phyloP scores from a whole-genome alignment of 2,329 filamentous ascomycete species.

The Hymenoscyphus linearis region DNA sequence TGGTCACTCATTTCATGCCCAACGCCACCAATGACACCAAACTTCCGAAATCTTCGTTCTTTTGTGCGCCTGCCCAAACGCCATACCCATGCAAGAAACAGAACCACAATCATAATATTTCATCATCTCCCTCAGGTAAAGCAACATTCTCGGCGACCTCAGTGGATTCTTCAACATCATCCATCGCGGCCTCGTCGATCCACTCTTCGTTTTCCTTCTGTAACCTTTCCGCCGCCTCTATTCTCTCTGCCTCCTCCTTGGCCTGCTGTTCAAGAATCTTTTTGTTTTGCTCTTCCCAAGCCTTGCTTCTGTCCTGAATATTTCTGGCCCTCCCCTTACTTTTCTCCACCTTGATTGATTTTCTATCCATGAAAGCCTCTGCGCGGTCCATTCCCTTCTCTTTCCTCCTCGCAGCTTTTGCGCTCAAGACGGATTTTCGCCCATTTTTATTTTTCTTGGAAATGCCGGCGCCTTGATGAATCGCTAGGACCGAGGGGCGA shows the following conservation, averaged over 20 bases:
- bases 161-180: conserved; percentile 13
- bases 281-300: conserved; percentile 56
- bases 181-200: conserved; percentile 14
- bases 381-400: conserved; percentile 55
- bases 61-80: background rate
- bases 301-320: conserved; percentile 46
- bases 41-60: background rate
- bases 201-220: conserved; percentile 22
- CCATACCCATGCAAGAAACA: background rate
- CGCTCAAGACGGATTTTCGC: conserved; percentile 49
- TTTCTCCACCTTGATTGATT: conserved; percentile 48
- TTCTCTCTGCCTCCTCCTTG: conserved; percentile 19
- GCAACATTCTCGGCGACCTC: conserved; percentile 6
- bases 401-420: conserved; percentile 49
- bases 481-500: conserved; percentile 63
- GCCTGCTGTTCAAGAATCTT: conserved; percentile 28
- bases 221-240: conserved; percentile 20
- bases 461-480: conserved; percentile 62
- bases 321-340: conserved; percentile 45
- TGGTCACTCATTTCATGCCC: background rate
- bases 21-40: background rate
- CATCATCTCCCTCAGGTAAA: conserved; percentile 6
- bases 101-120: conserved; percentile 2
- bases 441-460: conserved; percentile 58
- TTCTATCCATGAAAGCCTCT: conserved; percentile 55